Conservation (phyloP, 352 stramenopile genomes). For the Phytophthora idaei region DNA sequence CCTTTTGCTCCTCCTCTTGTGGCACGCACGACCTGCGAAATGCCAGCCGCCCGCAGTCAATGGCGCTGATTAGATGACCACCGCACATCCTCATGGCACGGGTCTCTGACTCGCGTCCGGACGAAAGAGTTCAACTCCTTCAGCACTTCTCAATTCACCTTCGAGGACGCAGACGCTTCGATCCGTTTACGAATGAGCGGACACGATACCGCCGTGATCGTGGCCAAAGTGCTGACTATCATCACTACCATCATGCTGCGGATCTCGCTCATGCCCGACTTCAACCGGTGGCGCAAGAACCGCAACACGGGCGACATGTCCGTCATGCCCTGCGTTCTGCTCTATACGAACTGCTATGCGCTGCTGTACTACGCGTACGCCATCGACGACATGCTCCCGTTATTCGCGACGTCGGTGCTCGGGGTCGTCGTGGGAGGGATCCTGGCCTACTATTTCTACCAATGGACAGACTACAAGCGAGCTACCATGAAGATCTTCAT, state of each 20-base stretch:
- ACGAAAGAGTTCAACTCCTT: background rate
- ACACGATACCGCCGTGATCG: slow-evolving; percentile 25
- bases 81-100: slow-evolving; percentile 20
- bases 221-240: slow-evolving; percentile 35
- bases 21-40: slow-evolving; percentile 26
- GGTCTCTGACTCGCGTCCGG: background rate
- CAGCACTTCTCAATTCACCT: slow-evolving; percentile 19
- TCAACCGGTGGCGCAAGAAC: slow-evolving; percentile 40
- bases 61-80: slow-evolving; percentile 28
- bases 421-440: slow-evolving; percentile 40
- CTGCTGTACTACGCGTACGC: slow-evolving; percentile 53
- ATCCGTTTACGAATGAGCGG: slow-evolving; percentile 9
- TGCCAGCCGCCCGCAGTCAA: slow-evolving; percentile 4
- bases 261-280: slow-evolving; percentile 36
- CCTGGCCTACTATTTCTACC: slow-evolving; percentile 48
- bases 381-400: slow-evolving; percentile 52
- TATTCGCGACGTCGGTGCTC: slow-evolving; percentile 47
- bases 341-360: slow-evolving; percentile 37
- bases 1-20: slow-evolving; percentile 23
- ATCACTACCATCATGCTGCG: slow-evolving; percentile 36
- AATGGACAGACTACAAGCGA: slow-evolving; percentile 37
- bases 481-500: slow-evolving; percentile 34
- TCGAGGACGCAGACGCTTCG: background rate
- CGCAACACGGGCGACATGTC: slow-evolving; percentile 40
- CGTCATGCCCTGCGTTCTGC: slow-evolving; percentile 36